Conservation (phyloP, 768 basidiomycete genomes). For the Pleurotus salmoneostramineus region DNA sequence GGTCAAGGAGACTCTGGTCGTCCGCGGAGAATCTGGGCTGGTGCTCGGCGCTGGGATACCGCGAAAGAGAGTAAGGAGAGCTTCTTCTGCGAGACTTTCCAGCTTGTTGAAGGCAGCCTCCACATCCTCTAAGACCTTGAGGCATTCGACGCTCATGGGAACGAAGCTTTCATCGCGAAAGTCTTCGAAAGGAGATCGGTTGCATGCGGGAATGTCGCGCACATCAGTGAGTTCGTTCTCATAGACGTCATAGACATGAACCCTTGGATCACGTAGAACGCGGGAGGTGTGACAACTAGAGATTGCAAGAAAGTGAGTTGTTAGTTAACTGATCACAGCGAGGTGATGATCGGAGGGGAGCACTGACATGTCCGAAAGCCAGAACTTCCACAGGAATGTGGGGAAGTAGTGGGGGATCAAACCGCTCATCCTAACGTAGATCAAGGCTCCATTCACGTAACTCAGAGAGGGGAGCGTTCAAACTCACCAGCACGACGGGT, state of each 20-base stretch:
- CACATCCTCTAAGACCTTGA: conserved; percentile 32
- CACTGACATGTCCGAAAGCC: conserved; percentile 41
- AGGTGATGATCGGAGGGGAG: not conserved
- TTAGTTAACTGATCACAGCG: not conserved
- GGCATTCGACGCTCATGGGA: conserved; percentile 29
- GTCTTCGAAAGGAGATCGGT: conserved; percentile 38
- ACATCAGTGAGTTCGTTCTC: conserved; percentile 46
- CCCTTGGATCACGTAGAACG: conserved; percentile 28
- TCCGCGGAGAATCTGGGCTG: conserved; percentile 18
- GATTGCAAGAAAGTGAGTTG: not conserved
- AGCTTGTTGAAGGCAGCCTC: conserved; percentile 39
- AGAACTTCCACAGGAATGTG: conserved; percentile 44
- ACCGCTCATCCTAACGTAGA: conserved; percentile 2
- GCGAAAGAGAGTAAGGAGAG: conserved; percentile 30
- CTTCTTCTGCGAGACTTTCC: conserved; percentile 36
- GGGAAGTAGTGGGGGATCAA: conserved; percentile 33
- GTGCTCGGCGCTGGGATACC: conserved; percentile 19
- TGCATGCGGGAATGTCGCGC: conserved; percentile 26
- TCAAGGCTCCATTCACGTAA: not conserved
- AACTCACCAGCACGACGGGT: not conserved
- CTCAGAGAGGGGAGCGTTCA: not conserved
- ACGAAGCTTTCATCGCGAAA: conserved; percentile 21
- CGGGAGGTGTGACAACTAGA: conserved; percentile 12
- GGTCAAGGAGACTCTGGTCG: conserved; percentile 24
- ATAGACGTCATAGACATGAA: conserved; percentile 53